phyloP scores from a whole-genome alignment of 176 grass and related monocot species.

The Zizania latifolia region DNA sequence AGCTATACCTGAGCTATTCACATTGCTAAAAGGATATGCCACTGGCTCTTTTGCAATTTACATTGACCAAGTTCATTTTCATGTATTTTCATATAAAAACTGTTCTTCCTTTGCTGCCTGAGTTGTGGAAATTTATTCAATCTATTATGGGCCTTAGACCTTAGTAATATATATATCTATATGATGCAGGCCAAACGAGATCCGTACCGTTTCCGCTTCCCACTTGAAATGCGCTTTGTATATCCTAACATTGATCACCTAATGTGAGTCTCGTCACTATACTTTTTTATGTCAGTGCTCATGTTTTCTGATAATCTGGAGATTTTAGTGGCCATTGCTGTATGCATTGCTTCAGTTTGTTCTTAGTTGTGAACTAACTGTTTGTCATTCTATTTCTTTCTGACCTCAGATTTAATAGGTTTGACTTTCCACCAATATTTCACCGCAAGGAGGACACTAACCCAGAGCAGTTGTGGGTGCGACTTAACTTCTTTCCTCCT shows the following conservation, averaged over 20 bases:
- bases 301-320: background rate
- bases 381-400: conserved; percentile 1
- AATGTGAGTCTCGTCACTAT: conserved; percentile 51
- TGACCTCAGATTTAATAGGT: conserved; percentile 83
- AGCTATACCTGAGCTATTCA: background rate
- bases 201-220: conserved; percentile 85
- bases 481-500: conserved; percentile 18
- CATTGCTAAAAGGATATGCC: background rate
- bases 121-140: background rate
- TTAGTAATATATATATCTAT: conserved; percentile 2
- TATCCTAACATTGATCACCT: conserved; percentile 95
- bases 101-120: background rate
- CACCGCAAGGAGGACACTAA: conserved; percentile 85
- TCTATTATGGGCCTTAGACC: background rate
- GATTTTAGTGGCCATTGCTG: background rate
- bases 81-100: background rate
- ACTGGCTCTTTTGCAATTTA: background rate
- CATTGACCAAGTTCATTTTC: background rate
- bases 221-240: conserved; percentile 89
- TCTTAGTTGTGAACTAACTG: background rate
- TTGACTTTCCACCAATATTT: conserved; percentile 93
- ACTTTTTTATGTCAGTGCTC: background rate
- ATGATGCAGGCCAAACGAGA: conserved; percentile 76
- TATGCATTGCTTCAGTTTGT: background rate
- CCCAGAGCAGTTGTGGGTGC: conserved; percentile 70